Evolutionary conservation across 2,329 filamentous ascomycete genomes (phyloP).

Genomic region (Lasiodiplodia citricola): DNA sequence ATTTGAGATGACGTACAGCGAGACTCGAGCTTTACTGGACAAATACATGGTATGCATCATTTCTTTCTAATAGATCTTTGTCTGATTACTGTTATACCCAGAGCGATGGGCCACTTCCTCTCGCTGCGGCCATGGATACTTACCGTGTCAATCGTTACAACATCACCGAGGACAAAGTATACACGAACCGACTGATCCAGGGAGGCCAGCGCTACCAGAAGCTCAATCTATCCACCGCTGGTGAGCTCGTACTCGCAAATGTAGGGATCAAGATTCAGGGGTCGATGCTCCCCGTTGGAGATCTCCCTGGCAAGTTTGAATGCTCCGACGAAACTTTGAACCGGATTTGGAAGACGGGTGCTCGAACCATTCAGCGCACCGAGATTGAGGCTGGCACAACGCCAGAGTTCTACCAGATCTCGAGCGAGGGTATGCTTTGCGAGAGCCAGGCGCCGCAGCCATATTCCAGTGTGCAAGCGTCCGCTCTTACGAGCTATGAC

Average conservation of each 20-base stretch:
- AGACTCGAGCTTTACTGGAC: constrained; percentile 14
- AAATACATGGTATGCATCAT: constrained; percentile 22
- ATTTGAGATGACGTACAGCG: constrained; percentile 27
- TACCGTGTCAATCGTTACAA: constrained; percentile 46
- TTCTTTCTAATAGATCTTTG: background rate
- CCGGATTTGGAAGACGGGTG: constrained; percentile 39
- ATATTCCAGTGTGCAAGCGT: constrained; percentile 29
- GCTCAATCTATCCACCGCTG: constrained; percentile 41
- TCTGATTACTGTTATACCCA: constrained; percentile 9
- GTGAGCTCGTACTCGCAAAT: constrained; percentile 34
- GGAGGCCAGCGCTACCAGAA: constrained; percentile 47
- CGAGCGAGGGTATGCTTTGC: constrained; percentile 36
- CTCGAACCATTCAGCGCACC: constrained; percentile 40
- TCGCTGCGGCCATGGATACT: constrained; percentile 46
- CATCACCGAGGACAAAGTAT: constrained; percentile 33
- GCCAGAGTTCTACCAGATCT: constrained; percentile 37
- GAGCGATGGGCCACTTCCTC: constrained; percentile 41
- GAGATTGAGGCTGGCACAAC: constrained; percentile 36
- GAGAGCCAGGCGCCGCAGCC: constrained; percentile 37
- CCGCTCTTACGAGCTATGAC: constrained; percentile 32
- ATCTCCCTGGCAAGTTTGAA: constrained; percentile 38
- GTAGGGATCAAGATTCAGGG: constrained; percentile 37
- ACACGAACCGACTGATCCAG: constrained; percentile 44
- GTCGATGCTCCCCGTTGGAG: constrained; percentile 32
- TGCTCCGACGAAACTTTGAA: constrained; percentile 38